Conservation (phyloP, 495 filamentous ascomycete genomes). For the Talaromyces stipitatus region DNA sequence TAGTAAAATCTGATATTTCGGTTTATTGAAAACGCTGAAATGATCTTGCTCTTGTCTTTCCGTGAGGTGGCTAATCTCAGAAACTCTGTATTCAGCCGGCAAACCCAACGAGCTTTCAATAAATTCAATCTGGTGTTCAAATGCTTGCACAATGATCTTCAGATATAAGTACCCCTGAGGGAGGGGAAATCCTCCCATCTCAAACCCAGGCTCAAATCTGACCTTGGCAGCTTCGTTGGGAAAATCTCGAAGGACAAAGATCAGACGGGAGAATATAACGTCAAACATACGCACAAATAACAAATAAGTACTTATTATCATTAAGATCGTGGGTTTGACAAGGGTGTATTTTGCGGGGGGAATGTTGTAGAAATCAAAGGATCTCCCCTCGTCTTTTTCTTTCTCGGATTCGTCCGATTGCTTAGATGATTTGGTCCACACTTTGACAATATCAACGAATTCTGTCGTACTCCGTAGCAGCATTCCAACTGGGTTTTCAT, state of each 20-base stretch:
- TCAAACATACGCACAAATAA: background rate
- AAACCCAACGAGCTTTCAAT: conserved; percentile 1
- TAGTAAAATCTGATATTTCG: background rate
- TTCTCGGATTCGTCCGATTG: background rate
- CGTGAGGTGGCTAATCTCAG: background rate
- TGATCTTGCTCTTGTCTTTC: background rate
- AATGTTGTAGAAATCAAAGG: background rate
- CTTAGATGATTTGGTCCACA: background rate
- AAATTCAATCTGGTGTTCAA: background rate
- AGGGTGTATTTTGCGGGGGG: background rate
- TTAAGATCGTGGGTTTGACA: background rate
- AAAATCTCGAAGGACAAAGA: background rate
- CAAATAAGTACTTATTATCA: conserved; percentile 1
- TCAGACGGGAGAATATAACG: background rate
- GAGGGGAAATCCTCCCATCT: background rate
- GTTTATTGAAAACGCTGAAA: background rate
- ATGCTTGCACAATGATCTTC: background rate
- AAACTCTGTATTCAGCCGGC: background rate
- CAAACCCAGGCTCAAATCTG: background rate
- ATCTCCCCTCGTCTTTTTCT: background rate
- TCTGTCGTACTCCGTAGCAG: background rate
- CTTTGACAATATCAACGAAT: background rate
- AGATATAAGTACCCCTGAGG: background rate
- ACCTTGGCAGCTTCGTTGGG: background rate
- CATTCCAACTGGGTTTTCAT: background rate